Evolutionary conservation across 176 grass and related monocot species (phyloP).

Genomic region (Carex scoparia): DNA sequence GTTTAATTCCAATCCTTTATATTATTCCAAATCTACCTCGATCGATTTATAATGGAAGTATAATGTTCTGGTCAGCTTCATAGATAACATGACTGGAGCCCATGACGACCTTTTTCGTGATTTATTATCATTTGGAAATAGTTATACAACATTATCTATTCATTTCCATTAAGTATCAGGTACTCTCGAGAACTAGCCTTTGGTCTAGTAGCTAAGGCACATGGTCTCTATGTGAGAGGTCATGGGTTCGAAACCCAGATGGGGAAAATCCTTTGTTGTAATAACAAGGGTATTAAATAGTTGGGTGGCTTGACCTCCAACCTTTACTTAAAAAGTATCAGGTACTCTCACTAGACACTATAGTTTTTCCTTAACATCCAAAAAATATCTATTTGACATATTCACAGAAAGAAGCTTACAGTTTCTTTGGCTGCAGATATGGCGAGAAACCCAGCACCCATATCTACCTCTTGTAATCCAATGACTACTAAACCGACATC

Average conservation of each 20-base stretch:
- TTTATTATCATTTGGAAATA: neutral
- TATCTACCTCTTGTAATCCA: constrained; percentile 98
- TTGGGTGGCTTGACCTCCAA: too few species aligned
- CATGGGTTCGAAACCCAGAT: too few species aligned
- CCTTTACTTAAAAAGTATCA: too few species aligned
- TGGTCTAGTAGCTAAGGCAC: too few species aligned
- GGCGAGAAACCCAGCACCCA: constrained; percentile 98
- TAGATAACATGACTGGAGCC: neutral
- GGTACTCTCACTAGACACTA: neutral
- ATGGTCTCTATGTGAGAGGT: too few species aligned
- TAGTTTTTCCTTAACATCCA: neutral
- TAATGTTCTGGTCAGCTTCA: neutral
- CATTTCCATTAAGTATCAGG: neutral
- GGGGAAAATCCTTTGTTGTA: too few species aligned
- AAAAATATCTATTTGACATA: neutral
- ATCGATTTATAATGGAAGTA: neutral
- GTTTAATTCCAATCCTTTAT: neutral
- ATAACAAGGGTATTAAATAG: too few species aligned
- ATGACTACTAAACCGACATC: constrained; percentile 88
- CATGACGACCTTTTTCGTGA: neutral
- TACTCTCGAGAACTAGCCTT: too few species aligned
- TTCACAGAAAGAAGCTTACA: constrained; percentile 40
- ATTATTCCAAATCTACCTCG: neutral
- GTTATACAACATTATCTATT: neutral
- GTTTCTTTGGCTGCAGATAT: constrained; percentile 99